Base-by-base conservation (phyloP, 352 stramenopile species). In the Blastocystis hominis region DNA sequence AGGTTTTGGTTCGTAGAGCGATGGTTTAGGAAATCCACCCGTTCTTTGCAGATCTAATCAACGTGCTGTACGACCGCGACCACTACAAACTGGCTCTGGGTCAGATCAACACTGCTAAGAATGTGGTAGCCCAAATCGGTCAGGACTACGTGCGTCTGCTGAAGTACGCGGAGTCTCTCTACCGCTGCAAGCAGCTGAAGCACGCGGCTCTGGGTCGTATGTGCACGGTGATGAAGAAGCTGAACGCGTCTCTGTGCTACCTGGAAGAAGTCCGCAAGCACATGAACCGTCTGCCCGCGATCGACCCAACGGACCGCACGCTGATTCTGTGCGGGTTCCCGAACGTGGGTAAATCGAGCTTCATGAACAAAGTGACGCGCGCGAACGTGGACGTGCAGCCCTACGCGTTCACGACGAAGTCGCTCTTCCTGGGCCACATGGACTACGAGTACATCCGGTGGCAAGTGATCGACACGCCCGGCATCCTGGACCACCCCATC, bases 331-430 rank as follows among this genome's bases (percentile, higher is more conserved):
- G 95, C 86, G 97, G 97, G 56, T 99, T 96, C 90, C 97, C 97
- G 36, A 99, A 99, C 90, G 97, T 99, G n/a, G 97, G 97, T 76
- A 99, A 99, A 91, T 98, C 94, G 38, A 98, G 93, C 89, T 99
- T 99, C 91, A 98, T 99, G 96, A 99, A 99, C 93, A 99, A 98
- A 91, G 96, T 99, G 61, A 99, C 97, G 15, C 91, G 96, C 42
- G 97, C 96, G 30, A 97, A 99, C 88, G 96, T 99, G 42, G 97
- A 99, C 88, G 97, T 99, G 55, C 96, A 99, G 91, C 97, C 97
- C 5, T 97, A 96, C 91, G 97, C 97, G 3, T 99, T 99, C 90
- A 99, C 97, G 40, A 99, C 97, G 89, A 99, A 99, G 93, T 96
- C 94, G 64, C 91, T 99, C 88, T 99, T 98, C 91, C 96, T 99